phyloP scores from a whole-genome alignment of 768 basidiomycete genomes.

The Coprinopsis strossmayeri region DNA sequence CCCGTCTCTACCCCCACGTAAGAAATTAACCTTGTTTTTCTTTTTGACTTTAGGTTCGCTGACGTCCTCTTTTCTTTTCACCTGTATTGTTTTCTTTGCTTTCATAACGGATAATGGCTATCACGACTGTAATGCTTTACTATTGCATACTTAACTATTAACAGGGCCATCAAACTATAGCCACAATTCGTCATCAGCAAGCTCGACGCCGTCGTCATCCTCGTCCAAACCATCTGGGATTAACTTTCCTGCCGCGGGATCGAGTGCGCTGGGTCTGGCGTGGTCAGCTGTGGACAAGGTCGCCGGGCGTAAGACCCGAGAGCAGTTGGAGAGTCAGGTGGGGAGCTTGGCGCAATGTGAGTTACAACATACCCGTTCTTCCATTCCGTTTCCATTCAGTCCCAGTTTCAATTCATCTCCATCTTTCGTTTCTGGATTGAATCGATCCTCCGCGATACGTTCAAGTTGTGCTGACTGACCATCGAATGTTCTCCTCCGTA shows the following conservation, averaged over 20 bases:
- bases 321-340: slow-evolving; percentile 42
- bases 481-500: slow-evolving; percentile 2
- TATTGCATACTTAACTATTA: slow-evolving; percentile 5
- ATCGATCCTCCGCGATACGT: too few relatives aligned
- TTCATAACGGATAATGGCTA: too few relatives aligned
- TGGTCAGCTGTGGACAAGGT: slow-evolving; percentile 48
- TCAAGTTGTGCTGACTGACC: too few relatives aligned
- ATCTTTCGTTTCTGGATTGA: neutral
- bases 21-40: slow-evolving; percentile 7
- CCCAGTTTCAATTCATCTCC: neutral
- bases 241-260: slow-evolving; percentile 21
- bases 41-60: neutral
- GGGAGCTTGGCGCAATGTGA: slow-evolving; percentile 45
- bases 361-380: slow-evolving; percentile 21
- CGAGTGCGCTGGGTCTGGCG: slow-evolving; percentile 34
- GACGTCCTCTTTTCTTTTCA: neutral
- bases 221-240: slow-evolving; percentile 19
- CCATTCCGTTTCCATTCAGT: slow-evolving; percentile 1
- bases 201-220: slow-evolving; percentile 14
- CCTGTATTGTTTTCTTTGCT: neutral
- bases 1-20: slow-evolving; percentile 29
- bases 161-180: slow-evolving; percentile 18
- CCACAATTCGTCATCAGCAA: neutral
- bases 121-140: neutral
- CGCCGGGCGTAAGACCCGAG: slow-evolving; percentile 43